Evolutionary conservation across 75 land plant species (phyloP), one percentile per base, ranked within the genome.

Genomic region (Sequoiadendron giganteum): DNA sequence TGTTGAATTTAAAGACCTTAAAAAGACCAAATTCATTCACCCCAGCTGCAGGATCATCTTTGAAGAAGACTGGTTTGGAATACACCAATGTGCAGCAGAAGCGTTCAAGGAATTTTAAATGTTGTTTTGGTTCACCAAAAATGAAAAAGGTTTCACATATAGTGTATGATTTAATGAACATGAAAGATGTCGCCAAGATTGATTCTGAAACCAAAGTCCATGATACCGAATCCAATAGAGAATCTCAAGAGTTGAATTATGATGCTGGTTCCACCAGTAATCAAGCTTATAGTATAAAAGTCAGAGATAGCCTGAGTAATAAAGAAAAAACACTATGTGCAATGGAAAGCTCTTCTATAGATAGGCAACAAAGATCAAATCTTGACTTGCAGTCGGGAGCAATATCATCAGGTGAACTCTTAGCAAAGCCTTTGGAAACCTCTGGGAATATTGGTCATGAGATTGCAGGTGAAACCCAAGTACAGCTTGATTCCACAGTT

Each of bases 141-240:
- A 82, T 82, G 84, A 82, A 82, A 82, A 82, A 45, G 30, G 52
- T 82, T 82, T 40, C 84, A 45, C 84, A 82, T 82, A 82, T 82
- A 28, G 48, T 45, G 49, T 48, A 82, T 82, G 84, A 45, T 47
- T 45, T 47, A 45, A 45, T 82, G 52, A 82, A 82, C 52, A n/a
- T 42, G 47, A 47, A 82, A 82, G 52, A 82, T 43, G n/a, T 2
- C 10, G 14, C 49, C 30, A 82, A 45, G 84, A 47, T 10, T 82
- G 84, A 47, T 45, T 40, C 13, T 47, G n/a, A 47, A 42, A 10
- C 28, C 30, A 82, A 25, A 45, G 34, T 11, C 21, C 84, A 82
- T 82, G 48, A 21, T 45, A 43, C 84, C 2, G 49, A 42, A 39
- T 45, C 30, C 30, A 82, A 47, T 1, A 82, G 32, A 42, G 49